Evolutionary conservation across 2,329 filamentous ascomycete genomes (phyloP), one percentile per base, ranked within the genome.

Genomic region (Pseudopyrenochaeta lycopersici): DNA sequence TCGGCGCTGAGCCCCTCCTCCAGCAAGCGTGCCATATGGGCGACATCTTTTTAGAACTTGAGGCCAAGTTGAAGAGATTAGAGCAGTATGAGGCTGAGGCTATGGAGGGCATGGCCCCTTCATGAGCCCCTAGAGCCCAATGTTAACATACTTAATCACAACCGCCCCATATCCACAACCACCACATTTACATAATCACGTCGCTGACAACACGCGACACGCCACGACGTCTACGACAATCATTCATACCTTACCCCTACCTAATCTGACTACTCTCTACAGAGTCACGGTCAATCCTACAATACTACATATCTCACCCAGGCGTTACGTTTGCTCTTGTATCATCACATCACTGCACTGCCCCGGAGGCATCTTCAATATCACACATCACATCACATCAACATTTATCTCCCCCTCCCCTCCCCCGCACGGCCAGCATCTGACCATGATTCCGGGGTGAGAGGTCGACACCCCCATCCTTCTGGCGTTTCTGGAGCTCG

Each of bases 21-120:
- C 85, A 91, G 61, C 85, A 96, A 55, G 87, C 91, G 10, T 89
- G 86, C 17, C 90, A 92, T 2, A 97, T 97, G 84, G 76, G 82
- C 10, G 85, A 88, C 14, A 84, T 97, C 17, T 80, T 96, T 17
- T 78, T 79, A 38, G 82, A 84, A 38, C 80, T 94, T 29, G 78
- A 83, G 31, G 74, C 78, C 27, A 85, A 90, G 68, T 77, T 91
- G 52, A 80, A 81, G 27, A 86, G 92, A 69, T 78, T 92, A 42
- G 81, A 86, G 68, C 65, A 69, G 32, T 74, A 63, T 51, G 70
- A 71, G 49, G 60, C 64, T 15, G 71, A 67, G 20, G 64, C 68
- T 10, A 62, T 68, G 49, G 57, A 54, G 9, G 63, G 60, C n/a
- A 68, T 68, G 65, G 65, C 65, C 17, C 65, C 65, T 20, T 67